Base-by-base conservation (phyloP, 306 rosid genomes). In the Neltuma alba region DNA sequence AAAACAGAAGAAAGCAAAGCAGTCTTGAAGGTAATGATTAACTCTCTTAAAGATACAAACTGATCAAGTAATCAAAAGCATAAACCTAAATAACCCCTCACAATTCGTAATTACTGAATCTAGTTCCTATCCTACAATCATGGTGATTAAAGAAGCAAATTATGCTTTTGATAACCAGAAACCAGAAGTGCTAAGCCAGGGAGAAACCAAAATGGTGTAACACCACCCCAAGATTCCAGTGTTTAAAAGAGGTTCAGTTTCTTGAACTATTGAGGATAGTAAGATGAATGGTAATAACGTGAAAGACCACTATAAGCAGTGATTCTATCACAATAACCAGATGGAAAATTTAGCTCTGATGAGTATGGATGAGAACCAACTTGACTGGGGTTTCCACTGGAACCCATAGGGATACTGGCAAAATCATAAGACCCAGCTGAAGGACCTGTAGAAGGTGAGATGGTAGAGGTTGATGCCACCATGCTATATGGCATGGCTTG, bases 261-360 rank as follows among this genome's bases (percentile, higher is more conserved):
- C 47, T 34, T 69, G 75, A 79, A 60, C 91, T 94, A 88, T 78
- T 77, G 82, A 55, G 90, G 91, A 83, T 84, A 83, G 87, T 83
- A 86, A 63, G 91, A 83, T 64, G 91, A 61, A 63, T 83, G 89
- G 88, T 74, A 83, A 54, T 79, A 76, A 55, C 85, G 83, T 81
- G 78, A 89, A 74, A 72, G 78, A 78, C 88, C 90, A 70, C 82
- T 88, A 75, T 86, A 83, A 72, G 84, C 77, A 67, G 86, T 63
- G 75, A 77, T 68, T 74, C 82, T 70, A 82, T 83, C 88, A 82
- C 81, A 83, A 83, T 81, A 87, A 77, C 79, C 87, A 78, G 91
- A 64, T 27, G 78, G 88, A 45, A 70, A 75, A 65, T 83, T 80
- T 41, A 83, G 84, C 73, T 86, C 87, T 25, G 86, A 76, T 28